phyloP scores from a whole-genome alignment of 495 filamentous ascomycete genomes.

The Penicillium longicatenatum region DNA sequence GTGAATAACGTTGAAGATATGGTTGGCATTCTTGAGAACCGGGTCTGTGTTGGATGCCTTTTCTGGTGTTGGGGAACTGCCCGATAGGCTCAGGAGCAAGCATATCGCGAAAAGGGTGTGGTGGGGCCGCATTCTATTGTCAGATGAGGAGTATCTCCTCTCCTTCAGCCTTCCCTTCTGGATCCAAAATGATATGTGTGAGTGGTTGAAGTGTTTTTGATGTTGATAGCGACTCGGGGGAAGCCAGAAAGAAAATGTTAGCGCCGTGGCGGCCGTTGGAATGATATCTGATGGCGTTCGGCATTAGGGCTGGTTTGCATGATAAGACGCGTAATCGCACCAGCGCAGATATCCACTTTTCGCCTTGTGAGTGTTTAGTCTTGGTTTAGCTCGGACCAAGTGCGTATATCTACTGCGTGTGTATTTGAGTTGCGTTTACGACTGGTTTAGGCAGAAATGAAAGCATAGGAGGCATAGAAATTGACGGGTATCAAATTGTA shows the following conservation, averaged over 20 bases:
- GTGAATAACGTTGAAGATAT: conserved; percentile 69
- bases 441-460: no score
- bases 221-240: not conserved
- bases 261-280: not conserved
- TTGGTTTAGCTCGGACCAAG: not conserved
- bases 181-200: not conserved
- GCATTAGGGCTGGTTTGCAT: conserved; percentile 6
- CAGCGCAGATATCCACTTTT: conserved; percentile 9
- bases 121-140: conserved; percentile 12
- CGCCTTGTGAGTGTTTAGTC: conserved; percentile 2
- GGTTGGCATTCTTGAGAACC: conserved; percentile 47
- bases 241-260: not conserved
- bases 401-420: not conserved
- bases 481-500: no score
- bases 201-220: not conserved
- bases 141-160: not conserved
- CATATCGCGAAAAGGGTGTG: conserved; percentile 13
- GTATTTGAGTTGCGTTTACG: no score
- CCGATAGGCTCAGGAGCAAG: conserved; percentile 14
- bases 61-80: not conserved
- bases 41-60: not conserved
- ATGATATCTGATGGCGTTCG: conserved; percentile 10
- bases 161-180: not conserved
- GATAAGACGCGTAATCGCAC: conserved; percentile 19
- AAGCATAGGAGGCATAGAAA: no score